Percentiles rank a stretch among this genome's conserved stretches.
Conservation (phyloP, 495 filamentous ascomycete genomes). For the Penicillium maclennaniae region DNA sequence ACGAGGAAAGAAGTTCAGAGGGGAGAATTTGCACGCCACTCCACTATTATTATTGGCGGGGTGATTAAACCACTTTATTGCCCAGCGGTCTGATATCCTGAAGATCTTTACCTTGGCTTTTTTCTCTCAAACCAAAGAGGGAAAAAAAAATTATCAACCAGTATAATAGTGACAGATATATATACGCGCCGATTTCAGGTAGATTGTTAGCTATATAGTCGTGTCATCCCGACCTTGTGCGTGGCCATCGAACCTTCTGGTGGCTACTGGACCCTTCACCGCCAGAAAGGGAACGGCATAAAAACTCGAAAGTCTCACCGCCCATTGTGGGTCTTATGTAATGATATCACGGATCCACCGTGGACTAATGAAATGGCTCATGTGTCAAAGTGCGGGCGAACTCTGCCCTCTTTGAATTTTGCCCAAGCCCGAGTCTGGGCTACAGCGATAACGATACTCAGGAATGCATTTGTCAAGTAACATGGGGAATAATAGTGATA, state of each 20-base stretch:
- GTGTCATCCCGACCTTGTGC: slow-evolving; percentile 11
- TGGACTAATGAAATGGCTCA: not conserved
- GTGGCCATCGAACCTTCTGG: slow-evolving; percentile 40
- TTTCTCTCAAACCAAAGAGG: not conserved
- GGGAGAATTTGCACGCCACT: slow-evolving; percentile 45
- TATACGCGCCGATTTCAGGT: not conserved
- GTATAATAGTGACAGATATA: not conserved
- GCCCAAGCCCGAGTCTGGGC: not conserved
- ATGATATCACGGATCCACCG: not conserved
- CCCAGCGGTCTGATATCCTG: slow-evolving; percentile 19
- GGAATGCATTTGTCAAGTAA: not conserved
- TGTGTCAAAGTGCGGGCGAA: not conserved
- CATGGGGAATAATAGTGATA: slow-evolving; percentile 8
- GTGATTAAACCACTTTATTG: slow-evolving; percentile 17
- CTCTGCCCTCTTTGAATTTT: not conserved
- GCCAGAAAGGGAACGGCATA: slow-evolving; percentile 26
- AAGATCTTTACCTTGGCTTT: not conserved
- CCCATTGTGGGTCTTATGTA: slow-evolving; percentile 15
- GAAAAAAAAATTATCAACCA: not conserved
- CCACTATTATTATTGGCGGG: slow-evolving; percentile 30
- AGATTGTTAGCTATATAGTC: slow-evolving; percentile 17
- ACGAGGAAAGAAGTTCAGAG: slow-evolving; percentile 30
- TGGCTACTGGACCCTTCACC: slow-evolving; percentile 34
- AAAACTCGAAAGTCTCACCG: slow-evolving; percentile 18
- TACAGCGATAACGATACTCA: not conserved